Conservation (phyloP, 1,284 basidiomycete genomes). For the Pseudozyma pruni region DNA sequence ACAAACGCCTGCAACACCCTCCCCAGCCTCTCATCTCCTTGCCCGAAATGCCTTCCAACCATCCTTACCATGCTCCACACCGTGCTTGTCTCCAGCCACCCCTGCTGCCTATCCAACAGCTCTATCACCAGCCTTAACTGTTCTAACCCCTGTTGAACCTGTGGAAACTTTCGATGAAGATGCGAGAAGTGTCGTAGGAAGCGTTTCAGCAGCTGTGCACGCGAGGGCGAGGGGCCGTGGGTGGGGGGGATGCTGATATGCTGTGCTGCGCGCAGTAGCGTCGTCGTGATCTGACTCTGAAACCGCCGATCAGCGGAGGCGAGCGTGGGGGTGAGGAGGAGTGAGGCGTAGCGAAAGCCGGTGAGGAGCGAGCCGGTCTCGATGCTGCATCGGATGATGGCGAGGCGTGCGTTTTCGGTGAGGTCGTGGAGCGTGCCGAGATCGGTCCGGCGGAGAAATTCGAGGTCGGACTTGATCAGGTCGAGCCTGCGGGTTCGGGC, state of each 20-base stretch:
- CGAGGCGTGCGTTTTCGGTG: constrained; percentile 14
- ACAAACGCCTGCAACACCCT: constrained; percentile 24
- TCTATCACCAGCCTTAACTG: constrained; percentile 20
- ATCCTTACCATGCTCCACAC: constrained; percentile 36
- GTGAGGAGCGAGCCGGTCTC: constrained; percentile 15
- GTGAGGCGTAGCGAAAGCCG: constrained; percentile 12
- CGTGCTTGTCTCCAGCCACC: constrained; percentile 18
- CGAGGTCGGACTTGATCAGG: constrained; percentile 30
- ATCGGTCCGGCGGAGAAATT: constrained; percentile 3
- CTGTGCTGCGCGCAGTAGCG: constrained; percentile 21
- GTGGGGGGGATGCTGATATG: constrained; percentile 7
- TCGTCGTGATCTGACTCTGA: constrained; percentile 11
- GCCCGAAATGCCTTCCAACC: constrained; percentile 14
- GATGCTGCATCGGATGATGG: constrained; percentile 26
- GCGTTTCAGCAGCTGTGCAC: constrained; percentile 27
- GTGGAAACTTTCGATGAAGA: constrained; percentile 8
- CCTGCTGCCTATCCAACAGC: constrained; percentile 18
- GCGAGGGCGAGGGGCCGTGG: constrained; percentile 5
- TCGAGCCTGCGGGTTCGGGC: constrained; percentile 19
- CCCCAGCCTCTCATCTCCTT: constrained; percentile 3
- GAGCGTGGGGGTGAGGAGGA: neutral
- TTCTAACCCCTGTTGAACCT: constrained; percentile 8
- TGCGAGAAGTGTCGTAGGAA: constrained; percentile 28
- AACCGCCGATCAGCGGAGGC: neutral
- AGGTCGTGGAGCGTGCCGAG: constrained; percentile 18